These are phyloP conservation scores for Bombardia bombarda DNA, from an alignment of 495 filamentous ascomycete genomes.

Conservation along the genomic window DNA sequence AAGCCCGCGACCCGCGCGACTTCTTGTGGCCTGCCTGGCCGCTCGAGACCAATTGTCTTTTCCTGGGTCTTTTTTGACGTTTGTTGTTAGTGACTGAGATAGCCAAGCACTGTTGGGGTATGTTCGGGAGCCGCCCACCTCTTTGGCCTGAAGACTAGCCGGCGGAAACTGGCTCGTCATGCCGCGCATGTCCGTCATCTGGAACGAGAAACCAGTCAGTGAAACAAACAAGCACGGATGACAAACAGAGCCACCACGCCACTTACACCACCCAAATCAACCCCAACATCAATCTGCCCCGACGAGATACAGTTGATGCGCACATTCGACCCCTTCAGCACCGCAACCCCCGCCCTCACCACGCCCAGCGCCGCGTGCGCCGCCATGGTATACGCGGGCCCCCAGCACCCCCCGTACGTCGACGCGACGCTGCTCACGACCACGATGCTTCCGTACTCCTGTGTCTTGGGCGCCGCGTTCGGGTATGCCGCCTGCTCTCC, in stretches of 20 bases:
- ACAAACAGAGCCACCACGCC: too few relatives aligned
- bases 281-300: constrained; percentile 51
- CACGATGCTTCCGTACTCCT: constrained; percentile 51
- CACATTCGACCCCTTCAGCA: constrained; percentile 46
- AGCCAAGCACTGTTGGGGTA: neutral
- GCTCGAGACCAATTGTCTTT: constrained; percentile 20
- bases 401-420: constrained; percentile 53
- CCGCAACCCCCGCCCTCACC: constrained; percentile 48
- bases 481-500: constrained; percentile 45
- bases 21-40: constrained; percentile 37
- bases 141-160: constrained; percentile 42
- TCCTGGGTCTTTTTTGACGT: constrained; percentile 9
- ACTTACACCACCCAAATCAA: constrained; percentile 41
- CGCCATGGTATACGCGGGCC: constrained; percentile 49
- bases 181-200: constrained; percentile 47
- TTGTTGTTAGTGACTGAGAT: neutral
- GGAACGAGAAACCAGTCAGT: neutral
- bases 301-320: constrained; percentile 52
- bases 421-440: constrained; percentile 48
- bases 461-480: constrained; percentile 50
- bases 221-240: neutral
- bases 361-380: constrained; percentile 53
- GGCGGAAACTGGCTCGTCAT: constrained; percentile 50
- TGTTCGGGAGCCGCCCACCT: too few relatives aligned
- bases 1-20: constrained; percentile 52